Evolutionary conservation across 257 asterid genomes (phyloP).

Genomic region (Forsythia viridissima): DNA sequence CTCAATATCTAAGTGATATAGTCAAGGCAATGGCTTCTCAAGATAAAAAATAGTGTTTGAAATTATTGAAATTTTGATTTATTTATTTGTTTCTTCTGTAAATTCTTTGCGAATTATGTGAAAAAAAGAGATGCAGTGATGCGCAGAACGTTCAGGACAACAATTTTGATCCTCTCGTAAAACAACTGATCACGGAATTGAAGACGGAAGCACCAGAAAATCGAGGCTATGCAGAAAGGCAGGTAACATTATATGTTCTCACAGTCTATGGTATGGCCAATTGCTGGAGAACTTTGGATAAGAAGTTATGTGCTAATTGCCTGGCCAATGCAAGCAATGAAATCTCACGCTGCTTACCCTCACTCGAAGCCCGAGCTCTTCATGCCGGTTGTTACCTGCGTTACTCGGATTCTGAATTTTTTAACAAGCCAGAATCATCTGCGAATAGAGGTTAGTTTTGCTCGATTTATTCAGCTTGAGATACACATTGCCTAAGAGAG

Average conservation of each 20-base stretch:
- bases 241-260: neutral
- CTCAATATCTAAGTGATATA: neutral
- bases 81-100: neutral
- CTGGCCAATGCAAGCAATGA: slow-evolving; percentile 17
- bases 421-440: neutral
- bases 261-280: slow-evolving; percentile 23
- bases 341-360: slow-evolving; percentile 19
- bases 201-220: neutral
- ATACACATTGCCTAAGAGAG: neutral
- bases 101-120: neutral
- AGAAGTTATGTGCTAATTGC: slow-evolving; percentile 14
- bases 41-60: neutral
- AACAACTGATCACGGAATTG: slow-evolving; percentile 11
- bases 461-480: neutral
- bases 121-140: slow-evolving; percentile 21
- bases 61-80: neutral
- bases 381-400: slow-evolving; percentile 17
- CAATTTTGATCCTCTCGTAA: slow-evolving; percentile 10
- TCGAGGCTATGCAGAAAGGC: slow-evolving; percentile 23
- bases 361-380: slow-evolving; percentile 24
- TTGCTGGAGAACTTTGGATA: slow-evolving; percentile 24
- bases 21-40: neutral
- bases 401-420: slow-evolving; percentile 18
- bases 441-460: neutral
- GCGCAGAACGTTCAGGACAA: slow-evolving; percentile 11